phyloP scores from a whole-genome alignment of 148 eudicot species.

The Talinum fruticosum region DNA sequence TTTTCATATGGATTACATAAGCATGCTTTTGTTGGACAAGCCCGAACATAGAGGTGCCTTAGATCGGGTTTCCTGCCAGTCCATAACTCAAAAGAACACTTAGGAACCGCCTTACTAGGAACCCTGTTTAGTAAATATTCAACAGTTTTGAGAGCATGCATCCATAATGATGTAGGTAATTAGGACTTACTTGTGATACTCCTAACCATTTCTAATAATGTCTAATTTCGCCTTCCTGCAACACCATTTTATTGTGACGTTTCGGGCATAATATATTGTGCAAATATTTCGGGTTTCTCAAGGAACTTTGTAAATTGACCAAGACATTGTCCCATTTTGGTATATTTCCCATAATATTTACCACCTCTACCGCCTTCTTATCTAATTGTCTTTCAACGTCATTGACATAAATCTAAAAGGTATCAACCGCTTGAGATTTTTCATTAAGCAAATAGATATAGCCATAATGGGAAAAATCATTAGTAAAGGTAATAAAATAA shows the following conservation, averaged over 20 bases:
- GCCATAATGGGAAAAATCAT: constrained; percentile 25
- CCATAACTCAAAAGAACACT: constrained; percentile 19
- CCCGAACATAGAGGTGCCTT: constrained; percentile 8
- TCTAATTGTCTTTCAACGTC: constrained; percentile 19
- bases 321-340: background rate
- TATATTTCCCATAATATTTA: constrained; percentile 6
- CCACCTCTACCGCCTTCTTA: constrained; percentile 5
- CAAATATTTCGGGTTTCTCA: constrained; percentile 7
- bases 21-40: constrained; percentile 2
- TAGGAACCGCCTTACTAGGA: constrained; percentile 22
- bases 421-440: constrained; percentile 21
- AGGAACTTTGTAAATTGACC: constrained; percentile 17
- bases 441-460: constrained; percentile 23
- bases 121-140: constrained; percentile 16
- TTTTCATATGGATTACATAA: constrained; percentile 20
- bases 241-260: constrained; percentile 19
- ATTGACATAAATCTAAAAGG: constrained; percentile 7
- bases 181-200: constrained; percentile 9
- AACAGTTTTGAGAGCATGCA: background rate
- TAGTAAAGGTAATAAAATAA: constrained; percentile 24
- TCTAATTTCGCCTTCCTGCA: constrained; percentile 6
- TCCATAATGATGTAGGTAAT: constrained; percentile 10
- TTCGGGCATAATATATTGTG: background rate
- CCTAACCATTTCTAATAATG: constrained; percentile 11
- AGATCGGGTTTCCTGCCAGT: constrained; percentile 1